These are phyloP conservation scores for Amaranthus palmeri DNA, from an alignment of 148 eudicot genomes.

Conservation along the genomic window DNA sequence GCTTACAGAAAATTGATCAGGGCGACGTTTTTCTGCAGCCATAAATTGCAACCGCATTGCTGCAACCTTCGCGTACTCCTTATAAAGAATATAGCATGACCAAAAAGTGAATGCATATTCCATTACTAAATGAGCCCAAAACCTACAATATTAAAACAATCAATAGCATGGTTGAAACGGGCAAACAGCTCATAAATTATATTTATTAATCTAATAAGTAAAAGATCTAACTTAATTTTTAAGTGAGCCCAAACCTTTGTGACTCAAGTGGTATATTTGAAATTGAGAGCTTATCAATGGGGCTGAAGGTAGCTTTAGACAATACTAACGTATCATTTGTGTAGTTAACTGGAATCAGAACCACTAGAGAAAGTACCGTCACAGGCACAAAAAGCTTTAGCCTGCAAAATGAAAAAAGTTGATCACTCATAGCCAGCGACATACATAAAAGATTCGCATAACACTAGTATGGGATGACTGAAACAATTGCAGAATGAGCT, in stretches of 20 bases:
- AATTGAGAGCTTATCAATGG: constrained; percentile 82
- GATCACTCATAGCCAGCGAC: constrained; percentile 1
- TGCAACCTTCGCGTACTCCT: constrained; percentile 68
- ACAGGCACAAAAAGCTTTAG: constrained; percentile 90
- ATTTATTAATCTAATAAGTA: neutral
- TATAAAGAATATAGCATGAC: constrained; percentile 67
- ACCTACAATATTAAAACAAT: constrained; percentile 40
- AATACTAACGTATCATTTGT: constrained; percentile 53
- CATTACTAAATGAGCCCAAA: constrained; percentile 81
- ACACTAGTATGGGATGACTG: neutral
- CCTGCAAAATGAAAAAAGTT: constrained; percentile 37
- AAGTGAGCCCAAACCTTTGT: constrained; percentile 44
- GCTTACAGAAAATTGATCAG: constrained; percentile 91
- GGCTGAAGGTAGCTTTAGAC: constrained; percentile 42
- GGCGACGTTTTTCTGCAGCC: constrained; percentile 77
- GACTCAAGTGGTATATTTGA: constrained; percentile 69
- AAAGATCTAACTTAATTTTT: neutral
- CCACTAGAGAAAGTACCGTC: constrained; percentile 47
- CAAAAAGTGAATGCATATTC: constrained; percentile 78
- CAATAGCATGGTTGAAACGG: constrained; percentile 10
- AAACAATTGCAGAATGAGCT: neutral
- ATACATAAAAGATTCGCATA: neutral
- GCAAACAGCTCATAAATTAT: neutral
- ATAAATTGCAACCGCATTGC: constrained; percentile 76
- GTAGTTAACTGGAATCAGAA: constrained; percentile 76